These are phyloP conservation scores for Saccharomycopsis sp. DNA, from an alignment of 805 yeast genomes.

Conservation along the genomic window DNA sequence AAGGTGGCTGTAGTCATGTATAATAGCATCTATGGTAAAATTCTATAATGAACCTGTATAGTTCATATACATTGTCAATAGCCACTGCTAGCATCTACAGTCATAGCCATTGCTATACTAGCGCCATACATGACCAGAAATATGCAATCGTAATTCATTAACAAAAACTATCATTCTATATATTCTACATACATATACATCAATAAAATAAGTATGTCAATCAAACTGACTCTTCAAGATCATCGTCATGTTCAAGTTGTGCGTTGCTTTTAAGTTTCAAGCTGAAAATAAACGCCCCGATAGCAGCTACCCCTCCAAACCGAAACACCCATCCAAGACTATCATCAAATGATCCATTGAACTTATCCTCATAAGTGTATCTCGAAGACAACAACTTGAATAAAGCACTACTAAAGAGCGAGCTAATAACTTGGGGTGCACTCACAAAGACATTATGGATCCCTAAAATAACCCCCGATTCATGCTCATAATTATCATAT, in stretches of 20 bases:
- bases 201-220: too few relatives aligned
- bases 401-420: conserved; percentile 41
- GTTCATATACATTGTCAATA: too few relatives aligned
- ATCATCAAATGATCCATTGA: conserved; percentile 28
- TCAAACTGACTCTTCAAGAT: conserved; percentile 18
- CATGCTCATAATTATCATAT: conserved; percentile 41
- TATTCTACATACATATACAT: too few relatives aligned
- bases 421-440: conserved; percentile 49
- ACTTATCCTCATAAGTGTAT: conserved; percentile 23
- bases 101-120: too few relatives aligned
- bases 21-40: too few relatives aligned
- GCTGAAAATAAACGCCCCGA: conserved; percentile 40
- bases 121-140: too few relatives aligned
- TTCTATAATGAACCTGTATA: too few relatives aligned
- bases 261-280: conserved; percentile 37
- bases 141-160: too few relatives aligned
- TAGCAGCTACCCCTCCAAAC: conserved; percentile 45
- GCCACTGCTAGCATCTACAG: too few relatives aligned
- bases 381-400: conserved; percentile 34
- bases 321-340: conserved; percentile 53
- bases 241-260: conserved; percentile 32
- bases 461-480: conserved; percentile 50
- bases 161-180: too few relatives aligned
- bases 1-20: too few relatives aligned
- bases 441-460: conserved; percentile 54